phyloP scores from a whole-genome alignment of 768 basidiomycete genomes.

The Rhizopogon roseolus region DNA sequence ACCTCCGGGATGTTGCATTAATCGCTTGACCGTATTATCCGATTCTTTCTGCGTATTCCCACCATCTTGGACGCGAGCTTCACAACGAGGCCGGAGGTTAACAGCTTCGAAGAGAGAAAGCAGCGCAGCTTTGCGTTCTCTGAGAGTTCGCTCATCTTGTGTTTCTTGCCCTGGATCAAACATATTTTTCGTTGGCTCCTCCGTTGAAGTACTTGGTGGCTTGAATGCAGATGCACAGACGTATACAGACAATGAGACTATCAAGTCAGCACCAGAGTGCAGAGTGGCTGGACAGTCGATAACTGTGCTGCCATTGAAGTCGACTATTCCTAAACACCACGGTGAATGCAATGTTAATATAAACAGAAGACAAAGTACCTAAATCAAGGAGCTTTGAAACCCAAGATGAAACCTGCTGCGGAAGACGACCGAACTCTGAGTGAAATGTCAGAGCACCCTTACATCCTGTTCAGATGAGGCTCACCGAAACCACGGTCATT shows the following conservation, averaged over 20 bases:
- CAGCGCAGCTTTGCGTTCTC: slow-evolving; percentile 76
- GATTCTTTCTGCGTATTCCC: slow-evolving; percentile 29
- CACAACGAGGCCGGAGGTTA: slow-evolving; percentile 59
- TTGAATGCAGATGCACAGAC: slow-evolving; percentile 67
- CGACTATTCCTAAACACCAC: slow-evolving; percentile 46
- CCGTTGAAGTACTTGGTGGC: slow-evolving; percentile 29
- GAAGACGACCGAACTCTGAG: slow-evolving; percentile 76
- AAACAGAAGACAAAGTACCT: slow-evolving; percentile 31
- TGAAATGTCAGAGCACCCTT: background rate
- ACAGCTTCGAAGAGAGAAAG: slow-evolving; percentile 69
- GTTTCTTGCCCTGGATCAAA: slow-evolving; percentile 83
- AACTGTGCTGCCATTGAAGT: slow-evolving; percentile 65
- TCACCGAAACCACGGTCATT: slow-evolving; percentile 64
- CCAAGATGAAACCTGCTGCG: slow-evolving; percentile 68
- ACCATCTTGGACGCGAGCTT: slow-evolving; percentile 29
- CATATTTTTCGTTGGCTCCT: slow-evolving; percentile 28
- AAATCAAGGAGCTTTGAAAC: slow-evolving; percentile 69
- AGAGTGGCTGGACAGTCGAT: slow-evolving; percentile 73
- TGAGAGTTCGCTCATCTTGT: slow-evolving; percentile 66
- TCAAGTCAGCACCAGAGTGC: slow-evolving; percentile 70
- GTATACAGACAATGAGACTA: slow-evolving; percentile 72
- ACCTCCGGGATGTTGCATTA: slow-evolving; percentile 29
- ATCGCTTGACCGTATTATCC: slow-evolving; percentile 37
- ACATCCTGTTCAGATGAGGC: slow-evolving; percentile 5
- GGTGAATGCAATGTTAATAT: background rate